A percentile compares a stretch with the other conserved stretches of the same genome.
Evolutionary conservation across 371 early-diverging fungal species (phyloP).

Genomic region (Mortierella sp.): DNA sequence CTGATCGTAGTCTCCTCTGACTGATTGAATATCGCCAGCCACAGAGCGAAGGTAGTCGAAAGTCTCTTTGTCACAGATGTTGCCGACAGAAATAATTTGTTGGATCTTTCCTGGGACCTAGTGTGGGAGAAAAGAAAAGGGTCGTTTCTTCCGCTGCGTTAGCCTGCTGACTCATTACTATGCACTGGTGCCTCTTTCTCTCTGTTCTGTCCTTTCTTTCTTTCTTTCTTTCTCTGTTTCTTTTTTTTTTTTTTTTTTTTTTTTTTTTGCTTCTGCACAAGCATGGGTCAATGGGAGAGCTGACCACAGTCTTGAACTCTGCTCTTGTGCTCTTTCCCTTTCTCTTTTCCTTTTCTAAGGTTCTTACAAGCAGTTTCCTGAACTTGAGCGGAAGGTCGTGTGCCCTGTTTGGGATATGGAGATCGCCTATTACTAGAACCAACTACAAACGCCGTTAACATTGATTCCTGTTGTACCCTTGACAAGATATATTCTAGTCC

Average conservation of each 20-base stretch:
- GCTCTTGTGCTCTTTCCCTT: too few species aligned
- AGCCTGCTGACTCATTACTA: neutral
- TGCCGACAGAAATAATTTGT: conserved; percentile 94
- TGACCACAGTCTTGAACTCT: too few species aligned
- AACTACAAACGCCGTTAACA: conserved; percentile 56
- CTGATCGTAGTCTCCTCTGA: conserved; percentile 90
- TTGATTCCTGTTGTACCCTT: too few species aligned
- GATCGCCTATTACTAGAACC: conserved; percentile 92
- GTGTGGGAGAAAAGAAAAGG: neutral
- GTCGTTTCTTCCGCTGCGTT: neutral
- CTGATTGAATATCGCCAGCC: conserved; percentile 80
- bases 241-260: neutral
- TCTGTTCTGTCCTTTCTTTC: neutral
- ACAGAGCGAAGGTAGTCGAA: conserved; percentile 89
- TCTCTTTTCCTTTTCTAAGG: neutral
- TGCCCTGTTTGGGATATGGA: conserved; percentile 93
- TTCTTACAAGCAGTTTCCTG: conserved; percentile 83
- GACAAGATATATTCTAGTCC: too few species aligned
- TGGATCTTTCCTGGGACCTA: conserved; percentile 95
- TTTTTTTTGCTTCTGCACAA: too few species aligned
- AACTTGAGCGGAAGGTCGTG: conserved; percentile 90
- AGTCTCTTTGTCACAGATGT: conserved; percentile 83
- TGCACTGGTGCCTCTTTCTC: neutral
- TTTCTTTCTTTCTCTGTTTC: neutral
- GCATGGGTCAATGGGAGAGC: too few species aligned